Percentiles rank a stretch among this genome's conserved stretches.
phyloP scores from a whole-genome alignment of 2,329 filamentous ascomycete species.

The Leptographium procerum region DNA sequence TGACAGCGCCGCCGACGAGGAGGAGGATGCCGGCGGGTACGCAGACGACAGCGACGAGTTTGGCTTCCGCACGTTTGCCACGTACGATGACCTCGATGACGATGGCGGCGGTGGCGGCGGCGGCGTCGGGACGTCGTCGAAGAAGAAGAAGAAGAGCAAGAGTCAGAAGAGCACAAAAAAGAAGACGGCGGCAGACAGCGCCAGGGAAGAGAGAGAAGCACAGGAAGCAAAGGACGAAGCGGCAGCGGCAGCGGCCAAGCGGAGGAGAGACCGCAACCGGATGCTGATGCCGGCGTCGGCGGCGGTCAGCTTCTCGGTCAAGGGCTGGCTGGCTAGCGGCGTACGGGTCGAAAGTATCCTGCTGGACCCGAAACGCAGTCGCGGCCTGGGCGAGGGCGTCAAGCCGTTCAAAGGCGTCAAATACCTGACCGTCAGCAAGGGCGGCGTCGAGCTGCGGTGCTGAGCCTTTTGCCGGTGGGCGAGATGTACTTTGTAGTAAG shows the following conservation, averaged over 20 bases:
- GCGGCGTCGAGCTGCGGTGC: conserved; percentile 53
- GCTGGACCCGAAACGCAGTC: conserved; percentile 66
- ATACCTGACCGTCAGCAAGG: conserved; percentile 69
- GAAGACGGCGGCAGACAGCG: conserved; percentile 13
- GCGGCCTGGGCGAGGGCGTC: conserved; percentile 73
- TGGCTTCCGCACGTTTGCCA: conserved; percentile 41
- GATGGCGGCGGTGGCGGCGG: conserved; percentile 36
- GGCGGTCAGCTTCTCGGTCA: conserved; percentile 59
- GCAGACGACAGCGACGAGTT: conserved; percentile 38
- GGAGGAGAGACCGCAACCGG: conserved; percentile 53
- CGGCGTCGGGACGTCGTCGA: neutral
- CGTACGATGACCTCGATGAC: conserved; percentile 22
- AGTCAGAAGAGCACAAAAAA: conserved; percentile 13
- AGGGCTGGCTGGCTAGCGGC: conserved; percentile 57
- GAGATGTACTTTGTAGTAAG: too few species aligned
- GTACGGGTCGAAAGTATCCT: conserved; percentile 57
- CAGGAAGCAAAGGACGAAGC: neutral
- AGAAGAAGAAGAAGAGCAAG: conserved; percentile 20
- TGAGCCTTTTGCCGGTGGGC: too few species aligned
- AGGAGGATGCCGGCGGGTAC: conserved; percentile 20
- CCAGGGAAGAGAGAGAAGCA: neutral
- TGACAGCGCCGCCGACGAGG: conserved; percentile 31
- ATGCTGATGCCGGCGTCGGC: conserved; percentile 72
- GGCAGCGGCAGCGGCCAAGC: conserved; percentile 18
- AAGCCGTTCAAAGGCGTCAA: conserved; percentile 98